Base-by-base conservation (phyloP, 1,284 basidiomycete genomes). In the Inonotus obliquus region DNA sequence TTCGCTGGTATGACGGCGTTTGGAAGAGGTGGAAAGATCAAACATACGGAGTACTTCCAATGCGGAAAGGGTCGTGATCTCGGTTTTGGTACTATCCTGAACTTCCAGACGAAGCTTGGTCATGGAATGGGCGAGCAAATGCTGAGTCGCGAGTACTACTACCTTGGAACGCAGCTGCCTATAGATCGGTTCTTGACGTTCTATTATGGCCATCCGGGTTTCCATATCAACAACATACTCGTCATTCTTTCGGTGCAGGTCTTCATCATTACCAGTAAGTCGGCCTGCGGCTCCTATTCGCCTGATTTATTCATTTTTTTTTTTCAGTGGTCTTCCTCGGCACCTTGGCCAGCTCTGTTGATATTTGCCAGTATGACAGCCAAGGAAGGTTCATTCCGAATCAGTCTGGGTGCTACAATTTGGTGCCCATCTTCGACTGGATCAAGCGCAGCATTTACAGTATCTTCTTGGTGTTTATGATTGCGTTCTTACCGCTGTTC, bases 41-140 rank as follows among this genome's bases (percentile, higher is more conserved):
- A 99, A 81, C 97, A 99, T 73, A 96, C 94, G 59, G 97, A 99
- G 78, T 99, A 98, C 77, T 98, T 96, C 76, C 90, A 94, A 77
- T 98, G 96, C 72, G 96, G 96, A 63, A 99, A 99, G 77, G 96
- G 96, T 64, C 91, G 96, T 79, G 97, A 99, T 80, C 87, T 99
- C 64, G 97, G 97, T 47, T 99, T 99, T 75, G 96, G 96, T 52
- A 99, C 96, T 32, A 99, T 99, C 73, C 77, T 99, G 69, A 99
- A 99, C 76, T 99, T 99, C 89, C 93, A 95, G 81, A 99, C 96
- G 65, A 99, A 99, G 85, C 95, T 99, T 67, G 96, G 97, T 37
- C 98, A 96, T 51, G 97, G 97, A 77, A 99, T 99, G 96, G 97
- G 96, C 60, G 97, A 99, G 75, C 96, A 99, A 76, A 96, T 98